These are phyloP conservation scores for Phytophthora capsici DNA, from an alignment of 352 stramenopile species.

Conservation along the genomic window DNA sequence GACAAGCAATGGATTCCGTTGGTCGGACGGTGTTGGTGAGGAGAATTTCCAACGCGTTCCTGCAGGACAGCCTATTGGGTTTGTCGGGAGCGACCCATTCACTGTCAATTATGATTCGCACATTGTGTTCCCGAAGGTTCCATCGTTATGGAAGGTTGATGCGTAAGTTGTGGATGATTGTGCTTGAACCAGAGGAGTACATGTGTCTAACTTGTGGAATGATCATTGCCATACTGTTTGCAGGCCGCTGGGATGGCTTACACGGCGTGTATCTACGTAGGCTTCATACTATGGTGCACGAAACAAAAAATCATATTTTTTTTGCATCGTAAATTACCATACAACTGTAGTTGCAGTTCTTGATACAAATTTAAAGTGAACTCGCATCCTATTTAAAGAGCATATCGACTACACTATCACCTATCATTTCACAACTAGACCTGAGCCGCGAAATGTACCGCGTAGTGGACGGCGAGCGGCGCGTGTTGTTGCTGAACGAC, in stretches of 20 bases:
- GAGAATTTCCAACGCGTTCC: conserved; percentile 66
- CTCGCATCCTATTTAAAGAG: background rate
- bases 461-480: conserved; percentile 15
- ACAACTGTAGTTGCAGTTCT: conserved; percentile 14
- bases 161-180: conserved; percentile 30
- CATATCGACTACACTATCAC: background rate
- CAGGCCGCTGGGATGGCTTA: conserved; percentile 65
- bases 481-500: conserved; percentile 23
- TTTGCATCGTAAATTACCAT: no score
- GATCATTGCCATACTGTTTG: background rate
- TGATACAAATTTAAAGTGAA: background rate
- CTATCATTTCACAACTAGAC: background rate
- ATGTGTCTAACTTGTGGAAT: conserved; percentile 1
- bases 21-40: conserved; percentile 57
- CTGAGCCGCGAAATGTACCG: conserved; percentile 36
- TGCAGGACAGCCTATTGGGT: conserved; percentile 51
- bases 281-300: background rate
- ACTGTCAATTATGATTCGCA: conserved; percentile 62
- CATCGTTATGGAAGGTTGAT: conserved; percentile 58
- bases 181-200: background rate
- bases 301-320: no score
- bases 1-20: conserved; percentile 58
- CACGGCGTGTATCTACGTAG: conserved; percentile 24
- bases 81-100: conserved; percentile 51
- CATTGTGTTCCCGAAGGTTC: conserved; percentile 76